Base-by-base conservation (phyloP, 306 rosid genomes). In the Rubus idaeus region DNA sequence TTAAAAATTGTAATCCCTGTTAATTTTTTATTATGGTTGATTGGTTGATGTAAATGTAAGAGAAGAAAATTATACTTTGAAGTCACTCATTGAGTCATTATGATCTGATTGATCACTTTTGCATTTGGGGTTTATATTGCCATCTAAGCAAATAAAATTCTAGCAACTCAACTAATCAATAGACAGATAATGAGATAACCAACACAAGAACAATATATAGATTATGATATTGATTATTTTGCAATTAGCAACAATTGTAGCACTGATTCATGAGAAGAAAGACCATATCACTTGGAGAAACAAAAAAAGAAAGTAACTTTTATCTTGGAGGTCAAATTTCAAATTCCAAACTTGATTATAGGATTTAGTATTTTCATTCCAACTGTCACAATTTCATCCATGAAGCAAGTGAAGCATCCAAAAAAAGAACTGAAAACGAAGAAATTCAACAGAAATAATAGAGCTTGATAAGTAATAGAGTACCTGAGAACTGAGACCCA, bases 41-140 rank as follows among this genome's bases (percentile, higher is more conserved):
- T 50, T 18, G 16, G 46, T 18, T 66, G 3, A 41, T 50, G 75
- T 50, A 16, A 3, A 37, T 39, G 23, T 20, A 70, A 20, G 63
- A 58, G 20, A 60, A 53, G 53, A 85, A 45, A 58, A 69, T 20
- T 30, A 71, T 78, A 83, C 97, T 91, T 91, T 70, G 78, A 88
- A 88, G 90, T 82, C 80, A 91, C 97, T 89, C 93, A 73, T 80
- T 75, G 23, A 47, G 4, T 50, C 50, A 81, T 77, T 0, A 72
- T 73, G 56, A 75, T 74, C 65, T 1, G 35, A 30, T 30, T 30
- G 35, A 30, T 30, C 35, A 30, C 35, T 81, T 83, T 80, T 77
- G 51, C 70, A 78, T 75, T n/a, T 47, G 39, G 63, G 68, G 47
- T 79, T 77, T 57, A 68, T 55, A 78, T 79, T 82, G 77, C 64